phyloP scores from a whole-genome alignment of 441 rosid genomes.

The Erodium moschatum region DNA sequence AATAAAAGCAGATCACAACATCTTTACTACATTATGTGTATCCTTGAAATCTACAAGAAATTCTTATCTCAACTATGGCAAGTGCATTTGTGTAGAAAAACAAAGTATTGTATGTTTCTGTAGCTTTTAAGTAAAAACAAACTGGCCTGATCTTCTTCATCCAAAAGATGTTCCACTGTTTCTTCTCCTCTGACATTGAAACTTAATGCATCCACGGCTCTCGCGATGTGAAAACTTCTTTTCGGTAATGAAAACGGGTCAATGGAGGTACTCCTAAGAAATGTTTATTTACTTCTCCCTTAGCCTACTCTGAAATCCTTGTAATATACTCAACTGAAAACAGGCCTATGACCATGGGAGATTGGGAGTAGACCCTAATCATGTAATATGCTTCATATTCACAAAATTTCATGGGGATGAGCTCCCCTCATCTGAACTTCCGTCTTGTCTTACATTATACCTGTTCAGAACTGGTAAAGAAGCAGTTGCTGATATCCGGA shows the following conservation, averaged over 20 bases:
- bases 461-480: slow-evolving; percentile 74
- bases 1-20: slow-evolving; percentile 20
- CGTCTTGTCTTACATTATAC: slow-evolving; percentile 55
- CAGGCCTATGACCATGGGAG: too few relatives aligned
- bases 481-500: slow-evolving; percentile 64
- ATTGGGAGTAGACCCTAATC: slow-evolving; percentile 8
- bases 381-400: slow-evolving; percentile 17
- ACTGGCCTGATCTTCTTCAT: too few relatives aligned
- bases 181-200: neutral
- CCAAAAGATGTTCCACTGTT: too few relatives aligned
- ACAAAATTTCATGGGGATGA: slow-evolving; percentile 50
- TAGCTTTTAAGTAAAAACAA: too few relatives aligned
- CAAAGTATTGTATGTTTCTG: neutral
- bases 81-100: neutral
- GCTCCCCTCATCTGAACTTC: slow-evolving; percentile 75
- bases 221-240: slow-evolving; percentile 1
- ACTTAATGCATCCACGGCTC: neutral
- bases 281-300: neutral
- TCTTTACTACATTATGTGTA: slow-evolving; percentile 13
- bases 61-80: slow-evolving; percentile 24
- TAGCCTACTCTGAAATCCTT: too few relatives aligned
- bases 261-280: too few relatives aligned
- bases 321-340: too few relatives aligned
- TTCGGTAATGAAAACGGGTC: slow-evolving; percentile 19
- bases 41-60: slow-evolving; percentile 21